Evolutionary conservation across 345 rosid species (phyloP), one percentile per base, ranked within the genome.

Genomic region (Firmiana major): DNA sequence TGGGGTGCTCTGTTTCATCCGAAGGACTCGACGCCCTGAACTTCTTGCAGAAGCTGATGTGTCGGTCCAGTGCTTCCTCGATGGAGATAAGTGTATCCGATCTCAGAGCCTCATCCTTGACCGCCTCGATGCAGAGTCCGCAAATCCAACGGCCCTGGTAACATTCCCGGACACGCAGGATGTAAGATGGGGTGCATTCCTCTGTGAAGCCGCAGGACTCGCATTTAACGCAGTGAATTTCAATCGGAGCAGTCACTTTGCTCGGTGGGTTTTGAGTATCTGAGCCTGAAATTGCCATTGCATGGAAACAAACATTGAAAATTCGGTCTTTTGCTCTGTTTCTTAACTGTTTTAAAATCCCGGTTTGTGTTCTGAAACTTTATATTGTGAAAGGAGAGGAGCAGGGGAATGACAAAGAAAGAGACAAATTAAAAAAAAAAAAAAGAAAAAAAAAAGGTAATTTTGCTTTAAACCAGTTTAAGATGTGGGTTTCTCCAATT

Each of bases 121-220:
- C 90, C 0, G 92, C 94, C 79, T 90, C 90, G 2, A 75, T 82
- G 76, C 94, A 90, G 46, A 90, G 88, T 24, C 94, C 94, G 40
- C 94, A 88, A 13, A 90, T 38, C 94, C 94, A 88, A 9, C 83
- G 80, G 10, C 94, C 94, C 12, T 87, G 85, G 87, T 86, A 82
- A 22, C 87, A 84, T 3, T 85, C 89, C 6, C 89, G 85, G 75
- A 86, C 87, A 5, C 87, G 85, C 15, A 73, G 76, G 64, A 88
- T 88, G 48, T 88, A 88, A 0, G 85, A 79, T 15, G 84, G 83
- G 16, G 94, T 90, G 83, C 94, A 88, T 6, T 90, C 94, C 78
- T 90, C 94, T 0, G 86, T 82, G 83, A 90, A 87, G 17, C 90
- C 90, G 19, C 94, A 88, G 0, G 92, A 86, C 63, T 83, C 82